Evolutionary conservation across 2,329 filamentous ascomycete species (phyloP).

Genomic region (Penicillium fuscoglaucum): DNA sequence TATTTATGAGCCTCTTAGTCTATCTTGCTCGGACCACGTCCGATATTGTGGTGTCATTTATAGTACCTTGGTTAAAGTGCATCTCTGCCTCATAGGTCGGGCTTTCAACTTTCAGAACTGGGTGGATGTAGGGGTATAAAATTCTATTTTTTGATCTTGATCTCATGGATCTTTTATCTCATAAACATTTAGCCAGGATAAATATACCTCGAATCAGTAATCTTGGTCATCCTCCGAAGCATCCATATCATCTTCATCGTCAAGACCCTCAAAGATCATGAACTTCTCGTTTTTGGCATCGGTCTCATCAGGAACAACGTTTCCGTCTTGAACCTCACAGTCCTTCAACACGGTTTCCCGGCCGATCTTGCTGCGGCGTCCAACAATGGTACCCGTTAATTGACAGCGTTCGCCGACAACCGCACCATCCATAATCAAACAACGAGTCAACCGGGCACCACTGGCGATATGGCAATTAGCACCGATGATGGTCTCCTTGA

Average conservation of each 20-base stretch:
- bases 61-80: too few relatives aligned
- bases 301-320: slow-evolving; percentile 77
- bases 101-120: neutral
- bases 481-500: slow-evolving; percentile 89
- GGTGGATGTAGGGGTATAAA: slow-evolving; percentile 14
- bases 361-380: slow-evolving; percentile 78
- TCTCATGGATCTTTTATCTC: slow-evolving; percentile 11
- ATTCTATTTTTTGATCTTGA: slow-evolving; percentile 5
- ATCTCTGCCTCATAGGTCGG: neutral
- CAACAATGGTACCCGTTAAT: slow-evolving; percentile 83
- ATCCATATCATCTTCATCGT: slow-evolving; percentile 36
- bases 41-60: neutral
- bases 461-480: slow-evolving; percentile 82
- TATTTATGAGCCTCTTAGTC: neutral
- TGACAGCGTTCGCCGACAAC: slow-evolving; percentile 81
- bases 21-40: neutral
- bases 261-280: slow-evolving; percentile 53
- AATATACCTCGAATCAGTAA: slow-evolving; percentile 17
- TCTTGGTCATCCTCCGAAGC: slow-evolving; percentile 30
- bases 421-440: slow-evolving; percentile 88
- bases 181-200: slow-evolving; percentile 3
- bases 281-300: slow-evolving; percentile 64
- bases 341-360: slow-evolving; percentile 77
- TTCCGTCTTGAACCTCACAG: slow-evolving; percentile 86
- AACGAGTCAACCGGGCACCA: slow-evolving; percentile 83